Evolutionary conservation across 2,329 filamentous ascomycete species (phyloP).

Genomic region (Ascosphaera pollenicola): DNA sequence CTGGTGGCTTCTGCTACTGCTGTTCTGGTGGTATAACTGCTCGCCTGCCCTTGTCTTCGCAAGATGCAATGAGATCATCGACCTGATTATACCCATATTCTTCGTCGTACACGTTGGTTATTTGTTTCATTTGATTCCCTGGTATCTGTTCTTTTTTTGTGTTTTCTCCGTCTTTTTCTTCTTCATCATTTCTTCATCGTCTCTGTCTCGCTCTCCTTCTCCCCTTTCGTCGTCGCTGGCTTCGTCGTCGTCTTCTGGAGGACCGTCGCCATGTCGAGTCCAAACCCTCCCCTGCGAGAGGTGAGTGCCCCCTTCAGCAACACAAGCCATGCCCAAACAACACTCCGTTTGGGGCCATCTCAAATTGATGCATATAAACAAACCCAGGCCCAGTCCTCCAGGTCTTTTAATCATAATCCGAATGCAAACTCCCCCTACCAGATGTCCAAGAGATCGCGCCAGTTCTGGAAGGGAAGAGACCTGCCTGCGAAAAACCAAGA

Average conservation of each 20-base stretch:
- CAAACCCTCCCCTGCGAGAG: too few species aligned
- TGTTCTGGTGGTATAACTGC: too few species aligned
- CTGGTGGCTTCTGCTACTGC: too few species aligned
- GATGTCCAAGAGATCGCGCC: conserved; percentile 26
- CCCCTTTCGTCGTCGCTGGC: conserved; percentile 7
- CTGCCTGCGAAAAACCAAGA: conserved; percentile 30
- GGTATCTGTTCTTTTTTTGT: conserved; percentile 2
- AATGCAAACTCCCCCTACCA: too few species aligned
- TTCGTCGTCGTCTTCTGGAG: not conserved
- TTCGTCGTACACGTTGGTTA: conserved; percentile 4
- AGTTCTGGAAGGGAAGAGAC: conserved; percentile 72
- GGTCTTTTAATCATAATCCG: too few species aligned
- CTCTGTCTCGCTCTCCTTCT: conserved; percentile 1
- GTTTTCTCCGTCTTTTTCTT: conserved; percentile 4
- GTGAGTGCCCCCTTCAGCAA: too few species aligned
- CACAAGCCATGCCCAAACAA: too few species aligned
- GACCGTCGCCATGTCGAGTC: too few species aligned
- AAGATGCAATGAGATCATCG: too few species aligned
- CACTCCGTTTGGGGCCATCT: too few species aligned
- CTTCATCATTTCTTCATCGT: conserved; percentile 1
- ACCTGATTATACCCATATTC: conserved; percentile 1
- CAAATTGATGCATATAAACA: too few species aligned
- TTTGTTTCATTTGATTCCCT: not conserved
- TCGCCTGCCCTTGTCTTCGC: conserved; percentile 4
- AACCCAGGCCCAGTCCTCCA: too few species aligned